Percentiles rank a stretch among this genome's conserved stretches.
phyloP scores from a whole-genome alignment of 202 grass and related monocot genomes.

The Hordeum pubiflorum region DNA sequence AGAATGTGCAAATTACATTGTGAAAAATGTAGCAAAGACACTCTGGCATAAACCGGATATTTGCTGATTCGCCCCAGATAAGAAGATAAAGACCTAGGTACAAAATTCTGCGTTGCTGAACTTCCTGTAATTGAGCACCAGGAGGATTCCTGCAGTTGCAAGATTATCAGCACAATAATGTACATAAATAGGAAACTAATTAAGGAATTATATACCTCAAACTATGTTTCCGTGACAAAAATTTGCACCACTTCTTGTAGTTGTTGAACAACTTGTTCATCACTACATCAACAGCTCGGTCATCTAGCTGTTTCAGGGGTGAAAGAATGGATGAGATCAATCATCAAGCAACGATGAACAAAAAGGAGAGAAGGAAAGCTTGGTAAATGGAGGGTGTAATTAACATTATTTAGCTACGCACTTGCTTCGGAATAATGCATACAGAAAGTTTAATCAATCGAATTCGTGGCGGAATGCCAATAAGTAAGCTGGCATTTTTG shows the following conservation, averaged over 20 bases:
- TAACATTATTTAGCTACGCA: constrained; percentile 8
- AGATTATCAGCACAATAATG: constrained; percentile 28
- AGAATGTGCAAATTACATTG: constrained; percentile 45
- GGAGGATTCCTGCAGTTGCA: constrained; percentile 43
- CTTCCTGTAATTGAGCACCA: constrained; percentile 58
- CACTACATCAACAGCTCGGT: constrained; percentile 73
- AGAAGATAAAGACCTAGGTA: constrained; percentile 91
- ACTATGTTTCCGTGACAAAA: constrained; percentile 84
- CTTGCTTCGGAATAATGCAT: not conserved
- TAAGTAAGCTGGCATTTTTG: not conserved
- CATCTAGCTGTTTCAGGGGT: constrained; percentile 63
- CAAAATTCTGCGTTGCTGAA: constrained; percentile 75
- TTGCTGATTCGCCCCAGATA: constrained; percentile 90
- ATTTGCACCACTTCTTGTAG: constrained; percentile 95
- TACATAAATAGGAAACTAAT: constrained; percentile 21
- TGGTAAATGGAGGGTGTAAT: not conserved
- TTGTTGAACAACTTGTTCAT: constrained; percentile 90
- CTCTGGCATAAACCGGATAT: constrained; percentile 86
- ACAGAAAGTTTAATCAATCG: not conserved
- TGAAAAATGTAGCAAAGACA: constrained; percentile 97
- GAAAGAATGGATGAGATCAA: constrained; percentile 3
- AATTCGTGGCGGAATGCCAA: constrained; percentile 3
- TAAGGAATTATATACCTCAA: constrained; percentile 44
- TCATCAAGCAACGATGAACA: not conserved
- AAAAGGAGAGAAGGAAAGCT: not conserved